Evolutionary conservation across 805 yeast species (phyloP).

Genomic region (Spathaspora boniae): DNA sequence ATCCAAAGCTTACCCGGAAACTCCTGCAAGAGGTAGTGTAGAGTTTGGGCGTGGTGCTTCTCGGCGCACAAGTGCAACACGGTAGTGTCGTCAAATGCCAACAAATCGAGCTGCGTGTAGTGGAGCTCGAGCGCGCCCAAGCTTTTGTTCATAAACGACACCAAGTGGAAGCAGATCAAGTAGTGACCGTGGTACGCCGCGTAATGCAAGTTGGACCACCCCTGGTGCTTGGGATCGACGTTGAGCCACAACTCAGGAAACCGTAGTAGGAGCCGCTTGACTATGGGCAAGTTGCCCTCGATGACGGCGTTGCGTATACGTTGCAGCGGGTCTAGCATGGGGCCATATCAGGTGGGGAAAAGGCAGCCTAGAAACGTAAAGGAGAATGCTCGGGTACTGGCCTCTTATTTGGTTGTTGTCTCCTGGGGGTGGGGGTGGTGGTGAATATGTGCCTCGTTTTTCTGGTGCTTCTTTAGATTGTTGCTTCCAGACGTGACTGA

Average conservation of each 20-base stretch:
- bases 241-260: conserved; percentile 45
- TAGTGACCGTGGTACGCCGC: conserved; percentile 40
- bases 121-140: conserved; percentile 12
- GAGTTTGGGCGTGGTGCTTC: conserved; percentile 35
- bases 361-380: too few relatives aligned
- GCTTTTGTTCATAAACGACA: conserved; percentile 27
- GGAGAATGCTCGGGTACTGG: too few relatives aligned
- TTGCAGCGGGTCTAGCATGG: conserved; percentile 34
- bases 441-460: too few relatives aligned
- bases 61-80: conserved; percentile 35
- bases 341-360: too few relatives aligned
- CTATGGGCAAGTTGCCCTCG: conserved; percentile 36
- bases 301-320: conserved; percentile 38
- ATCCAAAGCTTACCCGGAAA: conserved; percentile 39
- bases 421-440: too few relatives aligned
- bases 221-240: conserved; percentile 28
- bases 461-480: too few relatives aligned
- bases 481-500: too few relatives aligned
- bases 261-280: conserved; percentile 33
- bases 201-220: conserved; percentile 43
- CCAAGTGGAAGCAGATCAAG: conserved; percentile 38
- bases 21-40: conserved; percentile 41
- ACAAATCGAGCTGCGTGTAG: conserved; percentile 24
- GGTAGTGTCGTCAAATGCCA: conserved; percentile 33
- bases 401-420: too few relatives aligned